Percentiles rank a stretch among this genome's conserved stretches.
These are phyloP conservation scores for Kockovaella imperatae DNA, from an alignment of 768 basidiomycete genomes.

Conservation along the genomic window DNA sequence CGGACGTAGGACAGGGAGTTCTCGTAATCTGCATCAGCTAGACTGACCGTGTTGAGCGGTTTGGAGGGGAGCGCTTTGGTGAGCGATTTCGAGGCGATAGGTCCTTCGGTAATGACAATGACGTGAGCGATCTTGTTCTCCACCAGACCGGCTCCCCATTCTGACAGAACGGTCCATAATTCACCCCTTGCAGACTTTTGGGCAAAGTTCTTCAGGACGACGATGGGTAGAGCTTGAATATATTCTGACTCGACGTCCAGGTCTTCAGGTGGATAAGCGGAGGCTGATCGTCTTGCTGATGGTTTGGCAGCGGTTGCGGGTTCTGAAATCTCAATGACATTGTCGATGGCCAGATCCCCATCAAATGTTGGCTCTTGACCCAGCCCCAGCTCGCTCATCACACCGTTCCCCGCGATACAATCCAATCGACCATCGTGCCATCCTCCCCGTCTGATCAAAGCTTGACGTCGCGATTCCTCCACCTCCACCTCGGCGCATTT, in stretches of 20 bases:
- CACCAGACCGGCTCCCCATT: constrained; percentile 75
- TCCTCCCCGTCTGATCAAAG: constrained; percentile 55
- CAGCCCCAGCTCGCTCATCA: constrained; percentile 76
- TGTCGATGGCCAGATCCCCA: constrained; percentile 41
- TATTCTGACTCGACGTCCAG: constrained; percentile 45
- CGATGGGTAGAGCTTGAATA: constrained; percentile 66
- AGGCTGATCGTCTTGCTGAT: constrained; percentile 1
- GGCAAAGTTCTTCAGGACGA: constrained; percentile 75
- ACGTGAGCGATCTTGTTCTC: constrained; percentile 90
- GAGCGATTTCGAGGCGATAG: constrained; percentile 75
- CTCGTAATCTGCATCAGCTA: constrained; percentile 75
- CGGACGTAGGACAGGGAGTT: constrained; percentile 75
- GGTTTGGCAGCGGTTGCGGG: constrained; percentile 20
- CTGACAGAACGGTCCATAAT: constrained; percentile 62
- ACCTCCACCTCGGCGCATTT: constrained; percentile 45
- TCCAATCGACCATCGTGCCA: constrained; percentile 87
- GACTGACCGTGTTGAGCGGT: constrained; percentile 65
- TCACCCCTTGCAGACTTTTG: constrained; percentile 60
- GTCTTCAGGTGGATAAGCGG: too few species aligned
- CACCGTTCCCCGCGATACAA: constrained; percentile 72
- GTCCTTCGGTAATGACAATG: constrained; percentile 79
- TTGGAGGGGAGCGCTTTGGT: constrained; percentile 79
- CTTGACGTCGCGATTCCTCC: constrained; percentile 41
- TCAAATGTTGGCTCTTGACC: constrained; percentile 60
- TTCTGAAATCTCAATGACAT: constrained; percentile 25